Conservation (phyloP, 192 early-diverging fungal species). For the Gamsiella multidivaricata region DNA sequence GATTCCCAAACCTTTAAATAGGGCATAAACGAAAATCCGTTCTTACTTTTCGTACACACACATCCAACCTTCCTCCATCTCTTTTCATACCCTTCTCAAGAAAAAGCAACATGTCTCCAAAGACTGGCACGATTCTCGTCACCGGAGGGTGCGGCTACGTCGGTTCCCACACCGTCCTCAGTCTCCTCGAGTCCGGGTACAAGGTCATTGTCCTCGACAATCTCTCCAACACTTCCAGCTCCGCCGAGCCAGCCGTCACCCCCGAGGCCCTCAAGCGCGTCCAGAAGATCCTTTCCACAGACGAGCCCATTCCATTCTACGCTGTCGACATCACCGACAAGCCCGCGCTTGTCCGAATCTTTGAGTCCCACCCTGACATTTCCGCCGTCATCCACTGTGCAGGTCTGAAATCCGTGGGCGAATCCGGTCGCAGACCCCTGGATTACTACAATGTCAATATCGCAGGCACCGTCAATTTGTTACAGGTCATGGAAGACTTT, state of each 20-base stretch:
- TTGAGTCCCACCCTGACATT: conserved; percentile 72
- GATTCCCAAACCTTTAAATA: too few relatives aligned
- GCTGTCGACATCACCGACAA: conserved; percentile 83
- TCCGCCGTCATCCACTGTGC: conserved; percentile 87
- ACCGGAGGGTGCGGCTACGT: conserved; percentile 91
- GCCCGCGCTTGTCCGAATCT: conserved; percentile 73
- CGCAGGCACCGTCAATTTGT: conserved; percentile 84
- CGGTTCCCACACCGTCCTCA: conserved; percentile 92
- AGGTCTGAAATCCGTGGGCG: conserved; percentile 89
- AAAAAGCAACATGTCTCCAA: conserved; percentile 11
- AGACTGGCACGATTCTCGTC: conserved; percentile 58
- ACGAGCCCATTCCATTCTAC: conserved; percentile 71
- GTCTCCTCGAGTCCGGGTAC: conserved; percentile 78
- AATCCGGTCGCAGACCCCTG: conserved; percentile 82
- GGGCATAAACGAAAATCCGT: too few relatives aligned
- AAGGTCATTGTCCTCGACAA: conserved; percentile 94
- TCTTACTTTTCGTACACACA: background rate
- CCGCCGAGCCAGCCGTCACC: background rate
- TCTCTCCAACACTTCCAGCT: conserved; percentile 75
- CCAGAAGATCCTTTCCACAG: conserved; percentile 14
- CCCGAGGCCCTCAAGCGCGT: conserved; percentile 40
- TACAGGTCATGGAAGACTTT: conserved; percentile 86
- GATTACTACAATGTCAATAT: conserved; percentile 96
- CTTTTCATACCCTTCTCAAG: background rate
- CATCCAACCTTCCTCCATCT: background rate